These are phyloP conservation scores for Fraxinus albicans DNA, from an alignment of 305 asterid species.

Conservation along the genomic window DNA sequence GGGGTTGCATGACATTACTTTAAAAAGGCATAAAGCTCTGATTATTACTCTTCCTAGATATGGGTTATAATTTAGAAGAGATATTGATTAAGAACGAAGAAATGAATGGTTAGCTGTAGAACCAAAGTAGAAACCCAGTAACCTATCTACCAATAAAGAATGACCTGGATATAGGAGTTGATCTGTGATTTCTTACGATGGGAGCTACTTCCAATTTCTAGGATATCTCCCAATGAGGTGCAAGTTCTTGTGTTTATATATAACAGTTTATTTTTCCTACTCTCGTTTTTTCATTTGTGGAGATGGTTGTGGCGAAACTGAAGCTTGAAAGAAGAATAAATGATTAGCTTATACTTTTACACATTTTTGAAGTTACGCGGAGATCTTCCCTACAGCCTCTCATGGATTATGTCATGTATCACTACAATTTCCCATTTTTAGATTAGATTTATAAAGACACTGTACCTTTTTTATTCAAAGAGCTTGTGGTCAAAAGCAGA, in stretches of 20 bases:
- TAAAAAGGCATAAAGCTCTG: background rate
- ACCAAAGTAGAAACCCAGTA: background rate
- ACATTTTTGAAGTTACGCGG: background rate
- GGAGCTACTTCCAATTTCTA: background rate
- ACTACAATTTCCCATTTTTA: background rate
- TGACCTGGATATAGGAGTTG: background rate
- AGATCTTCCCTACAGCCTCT: background rate
- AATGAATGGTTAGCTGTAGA: background rate
- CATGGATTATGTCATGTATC: background rate
- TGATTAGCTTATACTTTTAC: background rate
- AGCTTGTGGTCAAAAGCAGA: background rate
- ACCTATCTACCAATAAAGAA: background rate
- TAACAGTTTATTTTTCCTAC: background rate
- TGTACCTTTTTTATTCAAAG: background rate
- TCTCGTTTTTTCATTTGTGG: background rate
- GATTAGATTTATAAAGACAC: background rate
- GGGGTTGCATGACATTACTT: background rate
- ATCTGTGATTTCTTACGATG: background rate
- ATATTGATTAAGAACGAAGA: background rate
- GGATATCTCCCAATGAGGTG: background rate
- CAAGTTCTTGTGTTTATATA: background rate
- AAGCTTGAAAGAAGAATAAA: background rate
- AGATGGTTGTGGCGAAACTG: background rate
- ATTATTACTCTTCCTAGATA: background rate
- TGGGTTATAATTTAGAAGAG: background rate